Percentiles rank a stretch among this genome's conserved stretches.
These are phyloP conservation scores for Tulasnella sp. DNA, from an alignment of 768 basidiomycete species.

Conservation along the genomic window DNA sequence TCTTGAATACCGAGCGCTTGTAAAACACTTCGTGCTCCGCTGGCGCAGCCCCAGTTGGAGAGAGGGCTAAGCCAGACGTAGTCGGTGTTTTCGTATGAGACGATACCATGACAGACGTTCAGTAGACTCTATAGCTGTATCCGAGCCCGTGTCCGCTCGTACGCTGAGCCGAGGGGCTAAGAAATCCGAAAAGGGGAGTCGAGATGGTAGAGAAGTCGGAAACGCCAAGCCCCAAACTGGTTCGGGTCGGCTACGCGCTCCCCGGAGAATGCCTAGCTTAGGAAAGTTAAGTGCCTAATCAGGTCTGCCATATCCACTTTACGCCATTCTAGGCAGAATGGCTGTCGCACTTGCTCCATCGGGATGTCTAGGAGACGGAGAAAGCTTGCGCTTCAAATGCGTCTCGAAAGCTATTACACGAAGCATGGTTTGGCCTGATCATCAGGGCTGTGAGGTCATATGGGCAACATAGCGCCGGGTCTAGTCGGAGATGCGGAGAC, in stretches of 20 bases:
- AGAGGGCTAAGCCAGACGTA: conserved; percentile 51
- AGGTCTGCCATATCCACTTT: too few relatives aligned
- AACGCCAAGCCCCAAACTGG: not conserved
- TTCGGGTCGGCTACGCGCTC: too few relatives aligned
- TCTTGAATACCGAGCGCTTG: conserved; percentile 43
- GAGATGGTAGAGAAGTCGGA: not conserved
- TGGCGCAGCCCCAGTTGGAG: conserved; percentile 44
- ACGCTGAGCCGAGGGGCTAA: not conserved
- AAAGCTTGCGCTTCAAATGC: not conserved
- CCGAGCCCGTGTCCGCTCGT: not conserved
- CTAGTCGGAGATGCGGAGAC: not conserved
- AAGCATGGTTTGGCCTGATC: not conserved
- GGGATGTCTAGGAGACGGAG: not conserved
- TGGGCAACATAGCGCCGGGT: not conserved
- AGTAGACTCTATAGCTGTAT: not conserved
- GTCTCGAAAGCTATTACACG: not conserved
- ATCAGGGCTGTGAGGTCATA: not conserved
- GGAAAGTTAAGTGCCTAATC: too few relatives aligned
- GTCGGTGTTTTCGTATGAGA: conserved; percentile 49
- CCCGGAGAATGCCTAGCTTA: too few relatives aligned
- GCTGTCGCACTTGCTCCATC: not conserved
- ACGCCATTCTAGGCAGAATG: not conserved
- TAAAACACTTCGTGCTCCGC: conserved; percentile 43
- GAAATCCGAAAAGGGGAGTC: not conserved
- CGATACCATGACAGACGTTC: conserved; percentile 36